Evolutionary conservation across 805 yeast genomes (phyloP), one percentile per base, ranked within the genome.

Genomic region (Myxozyma mucilagina): DNA sequence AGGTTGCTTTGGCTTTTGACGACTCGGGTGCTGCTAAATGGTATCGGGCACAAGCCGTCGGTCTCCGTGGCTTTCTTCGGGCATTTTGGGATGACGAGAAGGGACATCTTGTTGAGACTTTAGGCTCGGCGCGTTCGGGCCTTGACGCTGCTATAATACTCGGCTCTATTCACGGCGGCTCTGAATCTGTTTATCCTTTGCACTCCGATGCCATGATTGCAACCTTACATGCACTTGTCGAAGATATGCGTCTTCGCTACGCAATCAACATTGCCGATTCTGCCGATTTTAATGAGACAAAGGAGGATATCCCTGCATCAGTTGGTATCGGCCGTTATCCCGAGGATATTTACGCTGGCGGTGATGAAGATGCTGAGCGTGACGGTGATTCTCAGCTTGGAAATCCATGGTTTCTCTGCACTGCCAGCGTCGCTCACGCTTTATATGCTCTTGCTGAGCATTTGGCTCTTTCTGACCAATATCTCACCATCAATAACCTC

Each of bases 251-350:
- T 65, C 72, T 77, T 43, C 75, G 94, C 57, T 92, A 87, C 70
- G 96, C 96, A 4, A 81, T 93, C 43, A 93, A 93, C 74, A 50
- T 36, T 16, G 56, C 56, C 29, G 67, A 59, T 16, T 18, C 49
- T 11, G 18, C 49, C 2, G 70, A 64, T 18, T 68, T 69, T 1
- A 47, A 57, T 24, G 9, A 31, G 24, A 20, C 54, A 6, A 49
- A 32, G 6, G 24, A 36, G 2, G 59, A 50, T 13, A 47, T 62
- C 11, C 64, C 62, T 35, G 42, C 57, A 2, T 88, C 87, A 2
- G 85, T 86, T 53, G 96, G 87, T 0, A 74, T 92, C 56, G 98
- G 98, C 2, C 80, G 98, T 70, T 92, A 92, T 70, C 97, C 97
- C 0, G 98, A 92, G 70, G 98, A 92, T 74, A 72, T 87, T 9